Conservation (phyloP, 441 rosid genomes). For the Flueggea neowawraea region DNA sequence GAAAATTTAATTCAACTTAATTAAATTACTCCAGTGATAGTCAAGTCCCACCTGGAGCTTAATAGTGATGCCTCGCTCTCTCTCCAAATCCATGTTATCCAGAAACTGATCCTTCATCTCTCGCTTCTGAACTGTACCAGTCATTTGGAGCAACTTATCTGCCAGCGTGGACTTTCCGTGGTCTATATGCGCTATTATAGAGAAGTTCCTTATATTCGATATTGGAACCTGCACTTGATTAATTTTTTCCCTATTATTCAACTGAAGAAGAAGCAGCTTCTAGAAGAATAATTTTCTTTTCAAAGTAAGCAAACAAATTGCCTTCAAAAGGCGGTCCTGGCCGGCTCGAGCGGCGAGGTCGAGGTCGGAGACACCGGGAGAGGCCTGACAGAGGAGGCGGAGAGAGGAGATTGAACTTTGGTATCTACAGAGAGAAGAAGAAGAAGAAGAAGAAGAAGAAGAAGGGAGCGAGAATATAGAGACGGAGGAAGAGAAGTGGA, state of each 20-base stretch:
- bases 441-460: slow-evolving; percentile 12
- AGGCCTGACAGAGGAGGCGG: slow-evolving; percentile 31
- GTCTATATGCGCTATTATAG: slow-evolving; percentile 94
- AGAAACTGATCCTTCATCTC: slow-evolving; percentile 99
- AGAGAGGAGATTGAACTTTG: slow-evolving; percentile 5
- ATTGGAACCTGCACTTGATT: slow-evolving; percentile 55
- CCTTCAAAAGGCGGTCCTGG: slow-evolving; percentile 74
- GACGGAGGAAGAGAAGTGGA: background rate
- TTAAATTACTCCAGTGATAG: no score
- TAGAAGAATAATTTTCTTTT: background rate
- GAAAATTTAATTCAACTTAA: background rate
- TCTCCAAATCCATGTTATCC: slow-evolving; percentile 98
- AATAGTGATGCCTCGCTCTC: slow-evolving; percentile 97
- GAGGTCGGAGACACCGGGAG: slow-evolving; percentile 24
- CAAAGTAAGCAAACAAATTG: background rate
- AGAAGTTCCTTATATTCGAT: slow-evolving; percentile 75
- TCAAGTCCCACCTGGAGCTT: slow-evolving; percentile 65
- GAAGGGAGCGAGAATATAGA: slow-evolving; percentile 7
- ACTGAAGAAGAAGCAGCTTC: no score
- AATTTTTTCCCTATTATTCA: background rate
- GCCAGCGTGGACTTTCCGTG: slow-evolving; percentile 98
- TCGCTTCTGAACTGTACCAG: slow-evolving; percentile 91
- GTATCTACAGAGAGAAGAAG: slow-evolving; percentile 16
- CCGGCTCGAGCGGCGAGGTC: slow-evolving; percentile 41
- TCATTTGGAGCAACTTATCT: slow-evolving; percentile 89